These are phyloP conservation scores for Fusarium algeriense DNA, from an alignment of 2,329 filamentous ascomycete genomes.

Conservation along the genomic window DNA sequence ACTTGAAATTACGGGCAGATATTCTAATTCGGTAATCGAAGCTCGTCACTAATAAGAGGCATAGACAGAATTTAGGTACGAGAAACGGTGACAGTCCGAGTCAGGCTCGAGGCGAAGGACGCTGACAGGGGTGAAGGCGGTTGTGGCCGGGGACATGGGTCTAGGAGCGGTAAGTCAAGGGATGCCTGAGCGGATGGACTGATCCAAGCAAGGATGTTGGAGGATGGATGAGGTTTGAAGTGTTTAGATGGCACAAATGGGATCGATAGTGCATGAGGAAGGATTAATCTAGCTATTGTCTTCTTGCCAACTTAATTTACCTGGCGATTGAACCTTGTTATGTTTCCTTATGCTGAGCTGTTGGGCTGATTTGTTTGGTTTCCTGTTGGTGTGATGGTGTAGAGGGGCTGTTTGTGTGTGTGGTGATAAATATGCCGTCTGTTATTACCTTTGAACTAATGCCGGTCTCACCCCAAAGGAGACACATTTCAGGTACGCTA, in stretches of 20 bases:
- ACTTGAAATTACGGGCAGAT: not conserved
- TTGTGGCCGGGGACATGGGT: slow-evolving; percentile 26
- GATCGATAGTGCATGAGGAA: slow-evolving; percentile 20
- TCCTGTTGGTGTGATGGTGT: not conserved
- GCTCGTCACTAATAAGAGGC: not conserved
- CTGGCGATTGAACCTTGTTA: not conserved
- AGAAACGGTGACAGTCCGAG: slow-evolving; percentile 24
- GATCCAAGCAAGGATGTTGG: slow-evolving; percentile 33
- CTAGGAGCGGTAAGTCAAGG: slow-evolving; percentile 7
- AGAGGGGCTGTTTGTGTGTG: not conserved
- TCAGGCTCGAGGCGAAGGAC: not conserved
- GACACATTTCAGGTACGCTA: slow-evolving; percentile 30
- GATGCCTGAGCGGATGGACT: slow-evolving; percentile 31
- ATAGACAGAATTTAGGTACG: slow-evolving; percentile 11
- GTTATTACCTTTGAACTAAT: slow-evolving; percentile 7
- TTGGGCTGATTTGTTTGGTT: slow-evolving; percentile 15
- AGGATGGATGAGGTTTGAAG: slow-evolving; percentile 10
- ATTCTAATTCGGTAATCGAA: slow-evolving; percentile 37
- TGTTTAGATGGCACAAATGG: slow-evolving; percentile 5
- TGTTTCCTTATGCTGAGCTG: not conserved
- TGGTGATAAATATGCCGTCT: not conserved
- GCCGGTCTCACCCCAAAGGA: slow-evolving; percentile 24
- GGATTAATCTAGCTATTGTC: slow-evolving; percentile 17
- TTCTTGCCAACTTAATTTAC: not conserved
- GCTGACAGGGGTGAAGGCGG: slow-evolving; percentile 1